These are phyloP conservation scores for Pinus albicaulis DNA, from an alignment of 75 land plant species.

Conservation along the genomic window DNA sequence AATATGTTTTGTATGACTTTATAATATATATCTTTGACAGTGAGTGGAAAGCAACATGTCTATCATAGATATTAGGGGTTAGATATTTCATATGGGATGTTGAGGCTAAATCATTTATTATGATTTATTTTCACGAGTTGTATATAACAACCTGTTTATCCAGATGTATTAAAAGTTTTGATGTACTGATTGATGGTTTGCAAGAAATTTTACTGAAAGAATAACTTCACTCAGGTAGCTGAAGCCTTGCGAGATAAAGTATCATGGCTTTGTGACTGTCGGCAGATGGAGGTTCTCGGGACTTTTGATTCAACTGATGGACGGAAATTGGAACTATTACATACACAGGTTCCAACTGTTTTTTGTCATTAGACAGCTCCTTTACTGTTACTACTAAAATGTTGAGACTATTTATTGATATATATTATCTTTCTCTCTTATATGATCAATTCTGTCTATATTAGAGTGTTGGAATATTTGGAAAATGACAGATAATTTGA, in stretches of 20 bases:
- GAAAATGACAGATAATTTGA: background rate
- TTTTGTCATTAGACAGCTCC: background rate
- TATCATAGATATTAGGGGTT: no score
- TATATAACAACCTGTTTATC: background rate
- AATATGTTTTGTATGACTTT: no score
- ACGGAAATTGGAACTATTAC: constrained; percentile 32
- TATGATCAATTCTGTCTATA: no score
- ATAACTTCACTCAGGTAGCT: constrained; percentile 17
- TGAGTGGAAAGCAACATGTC: no score
- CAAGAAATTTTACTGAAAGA: background rate
- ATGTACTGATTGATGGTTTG: background rate
- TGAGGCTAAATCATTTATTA: background rate
- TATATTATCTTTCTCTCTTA: background rate
- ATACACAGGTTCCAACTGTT: constrained; percentile 32
- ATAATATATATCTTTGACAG: no score
- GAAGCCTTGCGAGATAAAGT: constrained; percentile 37
- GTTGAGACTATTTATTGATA: background rate
- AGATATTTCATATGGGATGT: no score
- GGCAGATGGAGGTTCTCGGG: constrained; percentile 29
- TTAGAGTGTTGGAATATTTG: constrained; percentile 14
- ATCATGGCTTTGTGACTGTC: constrained; percentile 41
- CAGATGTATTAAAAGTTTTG: background rate
- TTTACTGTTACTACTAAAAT: background rate
- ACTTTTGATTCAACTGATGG: constrained; percentile 31
- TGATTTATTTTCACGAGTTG: background rate